Conservation (phyloP, 257 asterid species). For the Forsythia viridissima region DNA sequence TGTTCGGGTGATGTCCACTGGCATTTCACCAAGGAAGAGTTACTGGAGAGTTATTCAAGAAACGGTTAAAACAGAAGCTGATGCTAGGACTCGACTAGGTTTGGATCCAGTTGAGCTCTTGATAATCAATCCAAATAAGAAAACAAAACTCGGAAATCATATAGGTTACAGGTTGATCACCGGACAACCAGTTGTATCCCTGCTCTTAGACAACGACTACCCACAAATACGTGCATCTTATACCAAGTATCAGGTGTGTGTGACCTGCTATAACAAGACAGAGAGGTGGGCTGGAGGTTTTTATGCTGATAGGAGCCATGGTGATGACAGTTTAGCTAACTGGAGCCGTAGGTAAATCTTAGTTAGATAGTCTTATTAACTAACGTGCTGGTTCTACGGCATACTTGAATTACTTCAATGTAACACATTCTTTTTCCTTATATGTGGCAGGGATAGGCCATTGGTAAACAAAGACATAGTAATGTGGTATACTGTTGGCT, state of each 20-base stretch:
- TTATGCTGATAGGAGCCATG: constrained; percentile 63
- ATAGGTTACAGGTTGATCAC: constrained; percentile 61
- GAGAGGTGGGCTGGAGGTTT: constrained; percentile 82
- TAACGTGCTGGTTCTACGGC: no score
- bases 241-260: constrained; percentile 63
- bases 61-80: constrained; percentile 48
- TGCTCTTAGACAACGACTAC: constrained; percentile 53
- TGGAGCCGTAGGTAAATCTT: constrained; percentile 56
- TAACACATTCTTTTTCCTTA: not conserved
- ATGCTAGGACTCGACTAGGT: constrained; percentile 42
- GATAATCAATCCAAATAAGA: constrained; percentile 60
- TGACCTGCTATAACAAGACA: constrained; percentile 50
- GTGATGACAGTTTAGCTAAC: constrained; percentile 66
- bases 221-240: constrained; percentile 67
- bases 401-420: not conserved
- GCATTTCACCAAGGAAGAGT: constrained; percentile 60
- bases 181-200: constrained; percentile 43
- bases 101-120: constrained; percentile 42
- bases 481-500: constrained; percentile 72
- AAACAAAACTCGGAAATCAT: constrained; percentile 51
- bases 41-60: constrained; percentile 58
- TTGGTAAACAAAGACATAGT: constrained; percentile 64
- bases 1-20: not conserved
- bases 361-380: no score
- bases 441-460: constrained; percentile 40